These are phyloP conservation scores for Boechera stricta DNA, from an alignment of 345 rosid genomes.

Conservation along the genomic window DNA sequence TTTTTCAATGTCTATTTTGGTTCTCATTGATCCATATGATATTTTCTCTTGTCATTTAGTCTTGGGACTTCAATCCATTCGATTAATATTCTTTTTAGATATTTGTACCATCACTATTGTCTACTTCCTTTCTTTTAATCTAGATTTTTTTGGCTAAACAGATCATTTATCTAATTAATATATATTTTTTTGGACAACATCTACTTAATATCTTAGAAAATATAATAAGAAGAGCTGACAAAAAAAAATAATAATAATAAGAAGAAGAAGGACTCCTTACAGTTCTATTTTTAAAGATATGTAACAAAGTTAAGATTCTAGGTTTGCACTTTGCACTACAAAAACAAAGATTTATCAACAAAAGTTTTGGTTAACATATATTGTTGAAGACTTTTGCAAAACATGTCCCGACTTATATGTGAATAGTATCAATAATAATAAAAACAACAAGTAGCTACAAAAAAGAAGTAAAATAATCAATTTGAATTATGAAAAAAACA, in stretches of 20 bases:
- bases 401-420: conserved; percentile 4
- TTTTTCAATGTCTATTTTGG: not conserved
- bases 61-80: not conserved
- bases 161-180: not conserved
- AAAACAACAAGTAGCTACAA: not conserved
- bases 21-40: not conserved
- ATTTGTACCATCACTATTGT: not conserved
- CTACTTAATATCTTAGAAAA: too few species aligned
- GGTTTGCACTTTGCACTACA: not conserved
- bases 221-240: too few species aligned
- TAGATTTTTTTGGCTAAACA: not conserved
- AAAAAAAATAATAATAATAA: too few species aligned
- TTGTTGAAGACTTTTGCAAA: conserved; percentile 11
- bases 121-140: not conserved
- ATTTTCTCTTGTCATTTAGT: not conserved
- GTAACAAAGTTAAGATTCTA: not conserved
- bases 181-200: too few species aligned
- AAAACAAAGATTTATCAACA: not conserved
- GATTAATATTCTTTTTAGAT: conserved; percentile 5
- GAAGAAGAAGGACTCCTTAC: not conserved
- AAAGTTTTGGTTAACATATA: not conserved
- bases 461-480: not conserved
- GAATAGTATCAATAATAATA: conserved; percentile 5
- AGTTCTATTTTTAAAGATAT: too few species aligned
- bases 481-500: not conserved